Base-by-base conservation (phyloP, 1,139 yeast genomes). In the Maudiozyma humilis region DNA sequence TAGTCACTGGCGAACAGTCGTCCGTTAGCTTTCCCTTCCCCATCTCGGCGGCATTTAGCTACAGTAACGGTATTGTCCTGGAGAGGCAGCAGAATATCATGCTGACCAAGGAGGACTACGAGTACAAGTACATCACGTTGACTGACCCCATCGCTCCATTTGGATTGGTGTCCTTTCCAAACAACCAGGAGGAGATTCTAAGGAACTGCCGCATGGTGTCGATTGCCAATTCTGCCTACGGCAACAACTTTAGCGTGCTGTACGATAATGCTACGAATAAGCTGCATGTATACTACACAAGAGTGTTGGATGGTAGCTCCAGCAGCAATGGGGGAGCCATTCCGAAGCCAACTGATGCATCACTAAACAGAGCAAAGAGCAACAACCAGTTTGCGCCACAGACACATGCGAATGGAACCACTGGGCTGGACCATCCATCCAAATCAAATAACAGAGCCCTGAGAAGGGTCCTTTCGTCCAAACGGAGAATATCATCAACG, bases 111-210 rank as follows among this genome's bases (percentile, higher is more conserved):
- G 15, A 37, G n/a, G 50, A 44, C 19, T 38, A 42, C n/a, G 47
- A 48, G 20, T 55, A 56, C 39, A 55, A 52, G 32, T 61, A 52
- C 38, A 56, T 61, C 16, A 58, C 64, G 3, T 38, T 61, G 2
- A 56, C 63, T 12, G 64, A 61, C 44, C 63, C 64, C 3, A 49
- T 59, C 53, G 44, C 56, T 2, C 60, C 62, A 3, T 61, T 61
- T 48, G 65, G 65, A 10, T 49, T 53, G n/a, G 41, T 58, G 10
- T 53, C 53, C 4, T 53, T 58, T 25, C 45, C 54, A 2, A 38
- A 54, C 1, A 47, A 47, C 32, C 46, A 49, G 32, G 31, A 32
- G n/a, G 49, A 45, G 4, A 48, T 49, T 17, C 35, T 45, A 16
- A 42, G 38, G 17, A 41, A 50, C 40, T 42, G 50, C 12, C 47